A percentile compares a stretch with the other conserved stretches of the same genome.
Conservation (phyloP, 2,329 filamentous ascomycete species). For the Cladosporium sp. region DNA sequence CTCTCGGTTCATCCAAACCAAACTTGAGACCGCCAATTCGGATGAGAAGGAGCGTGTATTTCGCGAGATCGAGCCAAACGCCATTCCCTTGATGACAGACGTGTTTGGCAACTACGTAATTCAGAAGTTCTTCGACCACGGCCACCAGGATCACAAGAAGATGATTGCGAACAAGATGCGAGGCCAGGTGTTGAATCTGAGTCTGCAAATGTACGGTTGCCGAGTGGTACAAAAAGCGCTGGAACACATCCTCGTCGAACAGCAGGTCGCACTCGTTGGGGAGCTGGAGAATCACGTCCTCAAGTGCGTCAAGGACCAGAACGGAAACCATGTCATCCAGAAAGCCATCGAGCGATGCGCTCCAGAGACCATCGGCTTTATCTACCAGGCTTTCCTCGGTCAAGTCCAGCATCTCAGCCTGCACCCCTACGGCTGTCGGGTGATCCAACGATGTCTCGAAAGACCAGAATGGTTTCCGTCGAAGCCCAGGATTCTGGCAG, state of each 20-base stretch:
- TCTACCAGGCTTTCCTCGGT: slow-evolving; percentile 74
- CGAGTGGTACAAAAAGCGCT: slow-evolving; percentile 95
- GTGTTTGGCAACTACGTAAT: slow-evolving; percentile 98
- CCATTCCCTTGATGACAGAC: slow-evolving; percentile 87
- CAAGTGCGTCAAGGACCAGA: slow-evolving; percentile 76
- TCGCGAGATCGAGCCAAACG: slow-evolving; percentile 78
- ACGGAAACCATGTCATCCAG: slow-evolving; percentile 96
- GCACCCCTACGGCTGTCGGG: slow-evolving; percentile 84
- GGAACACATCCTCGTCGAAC: slow-evolving; percentile 85
- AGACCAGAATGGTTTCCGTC: slow-evolving; percentile 65
- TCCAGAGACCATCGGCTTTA: slow-evolving; percentile 73
- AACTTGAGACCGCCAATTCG: slow-evolving; percentile 86
- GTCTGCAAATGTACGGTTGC: slow-evolving; percentile 87
- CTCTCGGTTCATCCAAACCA: slow-evolving; percentile 91
- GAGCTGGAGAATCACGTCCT: slow-evolving; percentile 76
- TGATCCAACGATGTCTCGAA: slow-evolving; percentile 89
- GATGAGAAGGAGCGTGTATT: slow-evolving; percentile 94
- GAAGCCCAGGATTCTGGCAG: slow-evolving; percentile 66
- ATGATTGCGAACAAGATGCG: slow-evolving; percentile 82
- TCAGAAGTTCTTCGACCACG: slow-evolving; percentile 96
- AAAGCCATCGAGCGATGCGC: slow-evolving; percentile 84
- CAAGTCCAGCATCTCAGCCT: slow-evolving; percentile 70
- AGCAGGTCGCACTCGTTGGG: slow-evolving; percentile 77
- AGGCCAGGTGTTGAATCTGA: slow-evolving; percentile 74
- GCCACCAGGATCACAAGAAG: slow-evolving; percentile 89